Evolutionary conservation across 1,284 basidiomycete genomes (phyloP), one percentile per base, ranked within the genome.

Genomic region (Boletus semigastroideus): DNA sequence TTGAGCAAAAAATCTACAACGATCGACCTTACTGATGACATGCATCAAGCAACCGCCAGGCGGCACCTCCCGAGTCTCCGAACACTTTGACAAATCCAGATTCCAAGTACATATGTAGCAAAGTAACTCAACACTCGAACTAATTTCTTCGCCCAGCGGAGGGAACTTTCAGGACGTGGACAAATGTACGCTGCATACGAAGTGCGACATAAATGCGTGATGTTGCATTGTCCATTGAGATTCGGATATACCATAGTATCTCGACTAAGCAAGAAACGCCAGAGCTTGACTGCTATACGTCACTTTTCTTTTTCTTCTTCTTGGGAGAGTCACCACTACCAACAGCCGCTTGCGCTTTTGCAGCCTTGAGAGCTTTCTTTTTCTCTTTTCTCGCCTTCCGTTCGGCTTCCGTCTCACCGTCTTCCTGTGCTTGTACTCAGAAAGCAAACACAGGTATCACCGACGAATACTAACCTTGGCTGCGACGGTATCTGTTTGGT

Each of bases 231-330:
- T 46, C 20, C 27, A 33, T 25, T 36, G 34, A 17, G n/a, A 34
- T n/a, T n/a, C n/a, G n/a, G 49, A 44, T 36, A 30, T 56, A 22
- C 39, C 49, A 39, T 40, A 28, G 20, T 50, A 49, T 33, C 28
- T 42, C 6, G 50, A 40, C 5, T 38, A 45, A 46, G 31, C 27
- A 49, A 22, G 25, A 39, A 8, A 27, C 6, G n/a, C 7, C 14
- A 17, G 33, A 52, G 25, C 25, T 25, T 25, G 17, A 28, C 17
- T 17, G 20, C 53, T 66, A 67, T 54, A 47, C 54, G 60, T 82
- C 79, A 19, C 77, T 75, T 61, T 86, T 87, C 72, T 80, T 82
- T 73, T 82, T 82, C 74, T 88, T 90, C 74, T 89, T 91, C 72
- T 89, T 90, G 55, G 82, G 77, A 39, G 78, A 78, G 20, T 81